Evolutionary conservation across 176 grass and related monocot genomes (phyloP), one percentile per base, ranked within the genome.

Genomic region (Puya raimondii): DNA sequence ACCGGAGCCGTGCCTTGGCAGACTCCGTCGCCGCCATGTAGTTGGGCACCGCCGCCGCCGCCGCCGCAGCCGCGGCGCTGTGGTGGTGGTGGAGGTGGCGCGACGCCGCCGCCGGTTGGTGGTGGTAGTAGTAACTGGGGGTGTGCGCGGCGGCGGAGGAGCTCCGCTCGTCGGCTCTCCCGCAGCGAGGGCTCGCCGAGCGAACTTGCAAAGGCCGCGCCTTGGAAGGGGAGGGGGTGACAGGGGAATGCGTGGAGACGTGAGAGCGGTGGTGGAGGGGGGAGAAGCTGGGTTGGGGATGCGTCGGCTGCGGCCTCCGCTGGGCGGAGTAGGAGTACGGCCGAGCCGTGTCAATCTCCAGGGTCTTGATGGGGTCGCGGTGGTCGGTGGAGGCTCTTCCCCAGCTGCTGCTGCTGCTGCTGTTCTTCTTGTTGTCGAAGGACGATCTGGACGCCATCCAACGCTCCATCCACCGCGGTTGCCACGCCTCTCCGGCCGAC

Each of bases 21-120:
- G 93, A 97, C 84, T 92, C 93, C 52, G 93, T 97, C 51, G 93
- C 89, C 11, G 84, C 81, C 93, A 97, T 97, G 86, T 97, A 97
- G 73, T 87, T 97, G 0, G 93, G 93, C 74, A 97, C 66, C 18
- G 65, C 73, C 10, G 77, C 51, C 9, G 65, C 67, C 13, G 49
- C 51, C 1, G 70, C 23, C 21, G 26, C 22, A 0, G 56, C 73
- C 4, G 23, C 3, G 51, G 33, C 33, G 25, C 25, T 26, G 25
- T 78, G 67, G 9, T 79, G 68, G 11, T 87, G 85, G 23, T 85
- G 72, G 71, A 85, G 76, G 9, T 61, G 25, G 25, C 25, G 25
- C 73, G 4, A 68, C 42, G 6, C 71, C 64, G 14, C 79, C 9
- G 12, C 69, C 73, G 59, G 33, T 5, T 42, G 33, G 33, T 42